Base-by-base conservation (phyloP, 2,329 filamentous ascomycete genomes). In the Alternaria triticimaculans region DNA sequence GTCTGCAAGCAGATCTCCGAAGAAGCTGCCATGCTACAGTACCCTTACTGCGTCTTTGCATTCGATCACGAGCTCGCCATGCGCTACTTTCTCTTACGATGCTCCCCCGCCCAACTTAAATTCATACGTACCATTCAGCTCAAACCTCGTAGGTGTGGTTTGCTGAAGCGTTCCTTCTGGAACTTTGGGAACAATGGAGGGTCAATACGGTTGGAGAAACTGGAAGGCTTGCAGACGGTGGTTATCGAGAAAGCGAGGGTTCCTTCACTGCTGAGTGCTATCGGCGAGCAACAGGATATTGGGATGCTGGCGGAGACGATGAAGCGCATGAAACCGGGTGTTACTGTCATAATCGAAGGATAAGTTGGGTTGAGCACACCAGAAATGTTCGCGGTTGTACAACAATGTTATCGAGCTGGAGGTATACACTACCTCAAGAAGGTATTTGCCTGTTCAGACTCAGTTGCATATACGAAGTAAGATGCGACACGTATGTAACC, bases 251-350 rank as follows among this genome's bases (percentile, higher is more conserved):
- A n/a, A 37, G 15, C 33, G 33, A 37, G 33, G 33, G 33, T 37
- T n/a, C 33, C 33, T 33, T 14, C 28, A 30, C 12, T 14, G 12
- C 0, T 6, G 12, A 14, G 12, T 30, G 11, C 28, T 30, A 3
- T 30, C 2, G 28, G 12, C 28, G 28, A 37, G 33, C 33, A 37
- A 37, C 33, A 37, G 4, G 15, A n/a, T 10, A n/a, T 37, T n/a
- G 1, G 33, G 33, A 1, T 1, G 33, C 33, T 37, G 4, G 33
- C 33, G 33, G 33, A 37, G 33, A 37, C 33, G 7, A 37, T 37
- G 33, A 37, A 1, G 33, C 0, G 0, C 1, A 37, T 37, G 33
- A 37, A 37, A 3, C 0, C 0, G 33, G 15, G 8, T n/a, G 15
- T 37, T 37, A n/a, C 33, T n/a, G 33, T 37, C 33, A 37, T 37